Evolutionary conservation across 768 basidiomycete species (phyloP).

Genomic region (Boletus insuetus): DNA sequence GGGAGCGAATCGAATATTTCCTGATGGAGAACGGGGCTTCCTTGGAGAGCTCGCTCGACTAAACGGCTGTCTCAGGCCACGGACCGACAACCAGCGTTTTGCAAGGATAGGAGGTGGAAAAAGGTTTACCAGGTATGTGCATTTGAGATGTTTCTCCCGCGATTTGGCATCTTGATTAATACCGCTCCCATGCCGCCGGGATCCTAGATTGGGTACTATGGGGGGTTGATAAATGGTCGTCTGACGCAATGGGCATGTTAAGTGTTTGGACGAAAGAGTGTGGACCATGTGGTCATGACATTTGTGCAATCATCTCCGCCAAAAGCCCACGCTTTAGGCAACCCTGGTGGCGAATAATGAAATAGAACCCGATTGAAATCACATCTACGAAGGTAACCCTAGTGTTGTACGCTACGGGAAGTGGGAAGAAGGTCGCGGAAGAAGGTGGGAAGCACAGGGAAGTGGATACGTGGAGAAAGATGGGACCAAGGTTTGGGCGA

Average conservation of each 20-base stretch:
- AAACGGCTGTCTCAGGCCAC: background rate
- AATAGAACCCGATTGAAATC: background rate
- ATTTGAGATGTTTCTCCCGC: background rate
- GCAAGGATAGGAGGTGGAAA: background rate
- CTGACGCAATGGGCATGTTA: background rate
- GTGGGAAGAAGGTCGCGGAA: conserved; percentile 11
- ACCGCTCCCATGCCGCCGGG: background rate
- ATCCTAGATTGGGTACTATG: background rate
- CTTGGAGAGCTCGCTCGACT: background rate
- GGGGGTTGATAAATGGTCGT: background rate
- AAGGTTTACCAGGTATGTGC: background rate
- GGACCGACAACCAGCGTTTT: background rate
- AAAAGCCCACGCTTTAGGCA: background rate
- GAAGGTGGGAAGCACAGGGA: conserved; percentile 11
- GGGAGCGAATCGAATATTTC: background rate
- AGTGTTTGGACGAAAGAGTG: background rate
- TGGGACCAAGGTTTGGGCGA: conserved; percentile 1
- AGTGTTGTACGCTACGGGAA: conserved; percentile 29
- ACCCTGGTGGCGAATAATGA: conserved; percentile 7
- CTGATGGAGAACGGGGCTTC: background rate
- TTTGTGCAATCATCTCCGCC: conserved; percentile 8
- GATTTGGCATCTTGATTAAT: conserved; percentile 1
- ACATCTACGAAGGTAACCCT: conserved; percentile 29
- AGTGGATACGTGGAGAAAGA: conserved; percentile 12
- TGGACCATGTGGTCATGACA: background rate